Conservation (phyloP, 495 filamentous ascomycete genomes). For the Bacidia rubella region DNA sequence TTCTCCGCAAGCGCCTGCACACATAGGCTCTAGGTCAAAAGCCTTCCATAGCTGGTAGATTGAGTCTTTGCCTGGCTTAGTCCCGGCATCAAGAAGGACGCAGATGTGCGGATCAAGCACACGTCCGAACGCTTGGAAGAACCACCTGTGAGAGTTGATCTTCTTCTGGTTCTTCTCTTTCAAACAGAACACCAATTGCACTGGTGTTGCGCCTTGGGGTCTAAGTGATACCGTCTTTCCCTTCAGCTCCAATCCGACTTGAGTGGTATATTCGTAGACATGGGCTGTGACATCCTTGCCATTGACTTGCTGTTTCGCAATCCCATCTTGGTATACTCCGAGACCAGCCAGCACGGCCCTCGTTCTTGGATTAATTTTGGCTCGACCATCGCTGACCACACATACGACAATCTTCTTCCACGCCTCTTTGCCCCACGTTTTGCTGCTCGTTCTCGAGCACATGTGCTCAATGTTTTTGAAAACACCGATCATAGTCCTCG, state of each 20-base stretch:
- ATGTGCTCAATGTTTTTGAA: slow-evolving; percentile 98
- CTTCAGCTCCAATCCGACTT: slow-evolving; percentile 76
- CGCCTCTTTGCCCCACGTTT: slow-evolving; percentile 95
- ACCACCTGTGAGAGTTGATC: slow-evolving; percentile 99
- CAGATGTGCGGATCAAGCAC: slow-evolving; percentile 94
- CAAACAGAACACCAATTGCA: slow-evolving; percentile 96
- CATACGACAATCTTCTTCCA: slow-evolving; percentile 99
- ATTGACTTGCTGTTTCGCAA: slow-evolving; percentile 97
- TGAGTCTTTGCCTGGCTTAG: slow-evolving; percentile 78
- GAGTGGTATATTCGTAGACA: slow-evolving; percentile 98
- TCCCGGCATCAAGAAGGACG: slow-evolving; percentile 92
- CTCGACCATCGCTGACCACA: slow-evolving; percentile 94
- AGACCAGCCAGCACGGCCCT: slow-evolving; percentile 81
- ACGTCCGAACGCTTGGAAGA: slow-evolving; percentile 93
- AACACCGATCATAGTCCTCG: slow-evolving; percentile 91
- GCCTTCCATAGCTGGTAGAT: slow-evolving; percentile 98
- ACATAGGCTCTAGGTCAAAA: slow-evolving; percentile 95
- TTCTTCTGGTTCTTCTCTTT: slow-evolving; percentile 99
- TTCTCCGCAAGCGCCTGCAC: slow-evolving; percentile 93
- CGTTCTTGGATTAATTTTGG: slow-evolving; percentile 91
- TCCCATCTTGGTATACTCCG: slow-evolving; percentile 96
- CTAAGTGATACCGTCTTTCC: slow-evolving; percentile 75
- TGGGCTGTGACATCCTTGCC: slow-evolving; percentile 94
- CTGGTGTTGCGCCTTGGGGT: slow-evolving; percentile 58
- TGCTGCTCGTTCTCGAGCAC: slow-evolving; percentile 78